These are phyloP conservation scores for Mycena olivaceomarginata DNA, from an alignment of 768 basidiomycete genomes.

Conservation along the genomic window DNA sequence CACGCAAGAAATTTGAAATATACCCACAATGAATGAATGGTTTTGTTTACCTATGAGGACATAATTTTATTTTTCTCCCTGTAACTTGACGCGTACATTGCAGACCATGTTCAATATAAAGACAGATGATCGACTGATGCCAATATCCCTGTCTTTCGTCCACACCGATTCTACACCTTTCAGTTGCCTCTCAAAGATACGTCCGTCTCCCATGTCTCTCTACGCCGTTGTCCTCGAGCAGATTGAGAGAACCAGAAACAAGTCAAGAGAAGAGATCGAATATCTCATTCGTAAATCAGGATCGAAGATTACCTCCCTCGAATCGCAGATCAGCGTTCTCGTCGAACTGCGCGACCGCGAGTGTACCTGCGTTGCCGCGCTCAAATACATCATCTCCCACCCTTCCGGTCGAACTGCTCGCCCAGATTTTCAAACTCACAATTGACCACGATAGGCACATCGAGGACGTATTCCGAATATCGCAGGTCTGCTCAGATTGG, in stretches of 20 bases:
- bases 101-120: too few relatives aligned
- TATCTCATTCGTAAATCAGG: too few relatives aligned
- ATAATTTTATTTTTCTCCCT: too few relatives aligned
- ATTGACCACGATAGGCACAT: neutral
- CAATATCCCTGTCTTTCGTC: too few relatives aligned
- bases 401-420: neutral
- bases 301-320: too few relatives aligned
- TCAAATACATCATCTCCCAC: neutral
- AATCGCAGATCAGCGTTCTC: too few relatives aligned
- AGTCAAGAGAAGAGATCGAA: neutral
- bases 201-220: neutral
- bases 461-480: neutral
- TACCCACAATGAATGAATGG: neutral
- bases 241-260: neutral
- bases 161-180: too few relatives aligned
- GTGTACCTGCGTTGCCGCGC: neutral
- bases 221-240: neutral
- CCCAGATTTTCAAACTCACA: conserved; percentile 1
- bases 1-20: neutral
- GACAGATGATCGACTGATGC: too few relatives aligned
- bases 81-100: too few relatives aligned
- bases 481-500: conserved; percentile 5
- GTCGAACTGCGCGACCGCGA: neutral
- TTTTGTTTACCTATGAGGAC: neutral
- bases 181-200: too few relatives aligned